Evolutionary conservation across 345 rosid genomes (phyloP), one percentile per base, ranked within the genome.

Genomic region (Brassica rapa): DNA sequence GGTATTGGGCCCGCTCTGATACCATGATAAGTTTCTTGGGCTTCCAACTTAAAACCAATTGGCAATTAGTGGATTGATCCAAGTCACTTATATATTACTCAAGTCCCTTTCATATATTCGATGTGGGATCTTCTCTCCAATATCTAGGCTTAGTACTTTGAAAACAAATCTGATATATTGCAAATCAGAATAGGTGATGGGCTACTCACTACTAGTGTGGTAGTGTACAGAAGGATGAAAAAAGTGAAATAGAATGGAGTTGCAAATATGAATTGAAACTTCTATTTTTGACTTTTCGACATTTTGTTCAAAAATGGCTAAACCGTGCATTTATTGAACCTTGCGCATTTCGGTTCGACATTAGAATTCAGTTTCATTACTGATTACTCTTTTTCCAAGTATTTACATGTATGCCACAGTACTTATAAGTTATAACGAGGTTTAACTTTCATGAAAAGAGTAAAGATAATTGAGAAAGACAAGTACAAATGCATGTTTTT

Each of bases 131-230:
- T n/a, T n/a, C n/a, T n/a, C n/a, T n/a, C n/a, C n/a, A n/a, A n/a
- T n/a, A n/a, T n/a, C n/a, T 74, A 74, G 71, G n/a, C 32, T 60
- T 73, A 4, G 66, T 49, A 49, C 56, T 49, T 49, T n/a, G 56
- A 49, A 49, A 49, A 49, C 25, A 59, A 19, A 33, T 62, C 62
- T 8, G 43, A 46, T 60, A 29, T n/a, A 73, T 15, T 25, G 59
- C 35, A 51, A 49, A 73, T 27, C 8, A 64, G 32, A 19, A 63
- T 74, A 74, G 78, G 78, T 27, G n/a, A 37, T 35, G 66, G 72
- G 65, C 66, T 74, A 66, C 71, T 74, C 53, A 24, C 72, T 55
- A 56, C 41, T 66, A 66, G 78, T 74, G 57, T 74, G 66, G 66
- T 64, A 72, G 14, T 41, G 59, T 32, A 19, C 33, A 73, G n/a